Base-by-base conservation (phyloP, 306 rosid species). In the Neltuma alba region DNA sequence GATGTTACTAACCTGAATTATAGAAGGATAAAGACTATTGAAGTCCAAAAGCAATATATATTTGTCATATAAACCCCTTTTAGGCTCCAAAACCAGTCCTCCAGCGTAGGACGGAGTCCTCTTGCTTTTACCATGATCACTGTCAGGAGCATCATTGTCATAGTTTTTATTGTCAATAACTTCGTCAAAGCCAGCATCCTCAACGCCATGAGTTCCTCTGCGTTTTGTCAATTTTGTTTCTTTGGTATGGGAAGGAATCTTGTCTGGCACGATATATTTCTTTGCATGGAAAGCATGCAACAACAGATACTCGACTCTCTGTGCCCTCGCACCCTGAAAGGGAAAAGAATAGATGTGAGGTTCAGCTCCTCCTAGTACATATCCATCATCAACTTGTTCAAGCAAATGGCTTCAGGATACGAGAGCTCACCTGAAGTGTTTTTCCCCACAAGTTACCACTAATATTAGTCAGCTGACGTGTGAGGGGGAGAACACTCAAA, bases 21-120 rank as follows among this genome's bases (percentile, higher is more conserved):
- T 95, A 72, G 99, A 95, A 80, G 98, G 99, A 81, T 95, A 95
- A 78, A 95, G 95, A 91, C 98, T 95, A 78, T 95, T 95, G 90
- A 95, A 95, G 86, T 95, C 99, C 87, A 95, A 76, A 54, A 95
- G 98, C 72, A 95, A 87, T 78, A 93, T 87, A 81, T 91, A 92
- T 77, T 93, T 95, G 90, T 95, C 99, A 74, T 95, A 95, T 86
- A 95, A 88, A 82, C 99, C 99, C 81, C 70, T 90, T 86, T 93
- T 95, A 83, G 99, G 99, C 86, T 95, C 99, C 91, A 95, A 89
- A 67, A 95, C 99, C 77, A 95, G 85, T 38, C 99, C 99, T 55
- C 99, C 99, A 1, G 96, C 98, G 81, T 93, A 95, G 75, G 97
- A 88, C 79, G 96, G 87, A 36, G 87, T 89, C 82, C 93, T 95